A percentile compares a stretch with the other conserved stretches of the same genome.
Conservation (phyloP, 2,329 filamentous ascomycete genomes). For the Fusarium irregulare region DNA sequence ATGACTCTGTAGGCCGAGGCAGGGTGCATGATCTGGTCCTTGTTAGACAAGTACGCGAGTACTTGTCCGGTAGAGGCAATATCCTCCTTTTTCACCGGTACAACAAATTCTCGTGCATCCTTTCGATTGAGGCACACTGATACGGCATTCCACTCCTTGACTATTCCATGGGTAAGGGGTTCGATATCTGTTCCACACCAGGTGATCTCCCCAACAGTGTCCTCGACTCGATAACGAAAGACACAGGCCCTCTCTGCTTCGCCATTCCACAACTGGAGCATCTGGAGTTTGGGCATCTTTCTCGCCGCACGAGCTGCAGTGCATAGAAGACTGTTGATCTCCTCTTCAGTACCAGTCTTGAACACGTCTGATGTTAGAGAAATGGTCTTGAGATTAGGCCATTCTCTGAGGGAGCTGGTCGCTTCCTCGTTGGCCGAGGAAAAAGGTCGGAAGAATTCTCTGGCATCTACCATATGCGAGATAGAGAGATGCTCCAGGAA, state of each 20-base stretch:
- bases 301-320: neutral
- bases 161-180: neutral
- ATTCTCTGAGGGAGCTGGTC: neutral
- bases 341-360: neutral
- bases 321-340: neutral
- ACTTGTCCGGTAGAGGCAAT: neutral
- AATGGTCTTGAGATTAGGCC: neutral
- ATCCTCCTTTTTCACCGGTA: neutral
- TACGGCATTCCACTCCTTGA: neutral
- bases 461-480: conserved; percentile 17
- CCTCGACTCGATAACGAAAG: conserved; percentile 6
- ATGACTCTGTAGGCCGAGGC: neutral
- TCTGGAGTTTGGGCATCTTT: conserved; percentile 17
- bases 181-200: conserved; percentile 1
- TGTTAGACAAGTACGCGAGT: neutral
- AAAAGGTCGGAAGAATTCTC: conserved; percentile 8
- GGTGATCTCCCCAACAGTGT: neutral
- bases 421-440: neutral
- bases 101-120: neutral
- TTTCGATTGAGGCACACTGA: neutral
- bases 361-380: neutral
- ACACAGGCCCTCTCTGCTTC: neutral
- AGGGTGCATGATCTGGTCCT: neutral
- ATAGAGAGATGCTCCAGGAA: conserved; percentile 13
- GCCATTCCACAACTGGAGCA: conserved; percentile 7